A percentile compares a stretch with the other conserved stretches of the same genome.
phyloP scores from a whole-genome alignment of 805 yeast species.

The Sugiyamaella boreocaroliniensis region DNA sequence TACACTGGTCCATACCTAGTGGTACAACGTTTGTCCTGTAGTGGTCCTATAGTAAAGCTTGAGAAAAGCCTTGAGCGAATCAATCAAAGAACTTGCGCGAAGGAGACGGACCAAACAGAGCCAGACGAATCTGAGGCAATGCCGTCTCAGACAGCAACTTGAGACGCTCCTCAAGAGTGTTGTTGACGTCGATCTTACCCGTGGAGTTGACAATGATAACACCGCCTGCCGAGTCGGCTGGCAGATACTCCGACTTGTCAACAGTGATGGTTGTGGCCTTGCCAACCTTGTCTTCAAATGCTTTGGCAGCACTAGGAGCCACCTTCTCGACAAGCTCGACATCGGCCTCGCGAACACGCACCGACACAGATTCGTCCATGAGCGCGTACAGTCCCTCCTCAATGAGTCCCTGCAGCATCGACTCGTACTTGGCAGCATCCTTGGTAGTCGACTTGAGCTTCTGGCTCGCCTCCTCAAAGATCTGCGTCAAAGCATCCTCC shows the following conservation, averaged over 20 bases:
- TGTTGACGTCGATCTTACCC: conserved; percentile 83
- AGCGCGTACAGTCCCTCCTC: conserved; percentile 62
- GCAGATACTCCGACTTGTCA: conserved; percentile 52
- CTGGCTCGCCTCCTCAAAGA: conserved; percentile 62
- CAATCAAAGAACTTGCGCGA: conserved; percentile 89
- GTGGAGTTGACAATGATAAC: conserved; percentile 59
- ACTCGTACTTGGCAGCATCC: conserved; percentile 54
- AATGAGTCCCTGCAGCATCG: conserved; percentile 67
- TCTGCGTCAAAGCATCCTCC: conserved; percentile 67
- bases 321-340: conserved; percentile 55
- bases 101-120: conserved; percentile 63
- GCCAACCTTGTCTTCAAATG: conserved; percentile 57
- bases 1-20: no score
- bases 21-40: no score
- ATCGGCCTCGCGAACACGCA: conserved; percentile 66
- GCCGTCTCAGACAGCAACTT: conserved; percentile 74
- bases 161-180: conserved; percentile 92
- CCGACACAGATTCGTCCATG: conserved; percentile 59
- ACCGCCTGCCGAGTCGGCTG: conserved; percentile 75
- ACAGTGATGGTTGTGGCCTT: conserved; percentile 49
- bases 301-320: conserved; percentile 51
- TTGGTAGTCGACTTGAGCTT: conserved; percentile 52
- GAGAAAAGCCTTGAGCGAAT: conserved; percentile 1
- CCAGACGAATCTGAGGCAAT: conserved; percentile 86
- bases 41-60: no score